phyloP scores from a whole-genome alignment of 2,329 filamentous ascomycete species.

The Podosphaera xanthii region DNA sequence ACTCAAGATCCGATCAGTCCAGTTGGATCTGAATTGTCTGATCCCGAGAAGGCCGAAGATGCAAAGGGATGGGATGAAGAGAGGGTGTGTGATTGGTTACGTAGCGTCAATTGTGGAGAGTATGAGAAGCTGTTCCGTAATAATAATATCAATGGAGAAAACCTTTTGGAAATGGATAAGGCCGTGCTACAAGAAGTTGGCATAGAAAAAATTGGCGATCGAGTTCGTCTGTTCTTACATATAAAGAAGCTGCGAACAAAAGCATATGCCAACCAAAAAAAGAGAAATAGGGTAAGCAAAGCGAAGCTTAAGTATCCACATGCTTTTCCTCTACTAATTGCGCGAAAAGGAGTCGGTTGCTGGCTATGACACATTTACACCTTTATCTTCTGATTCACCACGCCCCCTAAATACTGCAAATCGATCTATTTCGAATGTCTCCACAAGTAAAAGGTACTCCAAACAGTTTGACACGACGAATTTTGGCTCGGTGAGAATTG shows the following conservation, averaged over 20 bases:
- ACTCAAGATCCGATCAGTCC: constrained; percentile 46
- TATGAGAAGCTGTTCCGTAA: constrained; percentile 76
- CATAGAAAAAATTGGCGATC: constrained; percentile 91
- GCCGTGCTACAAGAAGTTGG: constrained; percentile 93
- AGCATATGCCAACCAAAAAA: constrained; percentile 54
- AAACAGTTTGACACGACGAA: constrained; percentile 28
- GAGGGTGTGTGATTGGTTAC: constrained; percentile 73
- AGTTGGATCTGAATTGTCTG: constrained; percentile 82
- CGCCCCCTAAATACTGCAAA: constrained; percentile 32
- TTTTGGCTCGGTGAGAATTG: constrained; percentile 12
- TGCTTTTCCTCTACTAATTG: not conserved
- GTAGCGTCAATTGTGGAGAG: constrained; percentile 76
- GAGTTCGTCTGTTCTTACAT: constrained; percentile 69
- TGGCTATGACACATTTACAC: constrained; percentile 44
- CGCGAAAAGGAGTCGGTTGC: constrained; percentile 54
- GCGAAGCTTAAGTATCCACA: not conserved
- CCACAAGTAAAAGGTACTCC: constrained; percentile 40
- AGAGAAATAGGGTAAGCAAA: constrained; percentile 55
- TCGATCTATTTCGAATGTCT: constrained; percentile 22
- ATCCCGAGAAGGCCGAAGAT: constrained; percentile 51
- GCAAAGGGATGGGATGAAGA: constrained; percentile 81
- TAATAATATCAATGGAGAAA: constrained; percentile 96
- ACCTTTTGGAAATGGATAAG: constrained; percentile 90
- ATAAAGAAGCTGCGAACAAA: constrained; percentile 67
- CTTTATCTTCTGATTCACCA: constrained; percentile 41